phyloP scores from a whole-genome alignment of 2,329 filamentous ascomycete genomes.

The Trichoderma citrinoviride region DNA sequence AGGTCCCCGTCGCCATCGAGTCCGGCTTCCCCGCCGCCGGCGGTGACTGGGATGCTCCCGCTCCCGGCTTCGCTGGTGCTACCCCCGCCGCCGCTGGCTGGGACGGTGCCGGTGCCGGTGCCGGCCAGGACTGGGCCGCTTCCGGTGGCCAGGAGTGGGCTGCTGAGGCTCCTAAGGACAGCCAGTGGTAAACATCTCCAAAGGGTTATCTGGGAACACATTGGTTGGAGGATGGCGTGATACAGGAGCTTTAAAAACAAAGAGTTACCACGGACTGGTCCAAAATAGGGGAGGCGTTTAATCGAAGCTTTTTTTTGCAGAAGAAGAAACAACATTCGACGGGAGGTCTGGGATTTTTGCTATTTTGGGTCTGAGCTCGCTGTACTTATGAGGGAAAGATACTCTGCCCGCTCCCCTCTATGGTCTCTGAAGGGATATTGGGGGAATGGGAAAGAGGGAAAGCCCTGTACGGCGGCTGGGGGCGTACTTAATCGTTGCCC shows the following conservation, averaged over 20 bases:
- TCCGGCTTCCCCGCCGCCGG: constrained; percentile 65
- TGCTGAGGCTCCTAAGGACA: constrained; percentile 55
- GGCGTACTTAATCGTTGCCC: constrained; percentile 88
- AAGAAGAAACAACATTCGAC: neutral
- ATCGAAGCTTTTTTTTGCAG: constrained; percentile 24
- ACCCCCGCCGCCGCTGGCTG: constrained; percentile 50
- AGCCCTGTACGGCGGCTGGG: constrained; percentile 89
- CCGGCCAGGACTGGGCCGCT: neutral
- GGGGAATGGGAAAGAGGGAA: constrained; percentile 67
- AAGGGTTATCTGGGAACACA: neutral
- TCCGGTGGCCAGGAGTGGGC: constrained; percentile 62
- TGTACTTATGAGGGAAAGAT: constrained; percentile 99
- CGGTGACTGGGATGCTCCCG: constrained; percentile 83
- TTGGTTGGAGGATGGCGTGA: too few relatives aligned
- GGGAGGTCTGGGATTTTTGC: constrained; percentile 22
- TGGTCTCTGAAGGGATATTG: neutral
- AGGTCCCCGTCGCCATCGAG: constrained; percentile 74
- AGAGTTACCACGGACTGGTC: constrained; percentile 20
- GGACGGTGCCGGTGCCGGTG: constrained; percentile 45
- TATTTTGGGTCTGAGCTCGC: constrained; percentile 52
- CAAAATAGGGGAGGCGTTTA: constrained; percentile 26
- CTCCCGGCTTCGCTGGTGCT: constrained; percentile 66
- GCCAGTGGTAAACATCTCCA: constrained; percentile 46
- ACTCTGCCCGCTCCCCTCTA: constrained; percentile 52
- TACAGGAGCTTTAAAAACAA: neutral